A percentile compares a stretch with the other conserved stretches of the same genome.
Evolutionary conservation across 352 stramenopile species (phyloP).

Genomic region (Pseudoperonospora humuli): DNA sequence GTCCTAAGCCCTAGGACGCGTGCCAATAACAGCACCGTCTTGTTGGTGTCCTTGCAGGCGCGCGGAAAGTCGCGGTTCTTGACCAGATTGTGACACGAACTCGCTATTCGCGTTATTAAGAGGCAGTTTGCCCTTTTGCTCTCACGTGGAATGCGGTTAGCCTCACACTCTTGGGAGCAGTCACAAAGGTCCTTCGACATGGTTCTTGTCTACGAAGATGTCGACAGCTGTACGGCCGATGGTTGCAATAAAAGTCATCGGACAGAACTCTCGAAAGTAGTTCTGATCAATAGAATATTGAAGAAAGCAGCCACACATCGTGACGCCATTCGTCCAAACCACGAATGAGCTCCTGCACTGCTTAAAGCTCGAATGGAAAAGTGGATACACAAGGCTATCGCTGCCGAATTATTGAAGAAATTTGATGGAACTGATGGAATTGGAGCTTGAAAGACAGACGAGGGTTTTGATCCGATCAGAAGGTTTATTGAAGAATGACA

Average conservation of each 20-base stretch:
- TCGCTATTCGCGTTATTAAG: conserved; percentile 98
- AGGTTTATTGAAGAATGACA: too few relatives aligned
- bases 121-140: conserved; percentile 99
- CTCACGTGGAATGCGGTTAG: conserved; percentile 96
- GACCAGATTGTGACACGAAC: conserved; percentile 96
- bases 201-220: conserved; percentile 85
- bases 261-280: conserved; percentile 38
- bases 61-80: conserved; percentile 97
- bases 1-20: too few relatives aligned
- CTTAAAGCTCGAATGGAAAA: too few relatives aligned
- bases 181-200: conserved; percentile 90
- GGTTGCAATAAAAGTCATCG: conserved; percentile 14
- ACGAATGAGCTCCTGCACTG: too few relatives aligned
- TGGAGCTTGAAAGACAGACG: too few relatives aligned
- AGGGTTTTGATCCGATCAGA: too few relatives aligned
- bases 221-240: conserved; percentile 63
- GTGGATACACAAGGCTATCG: too few relatives aligned
- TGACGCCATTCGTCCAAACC: too few relatives aligned
- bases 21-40: conserved; percentile 98
- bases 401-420: too few relatives aligned
- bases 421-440: too few relatives aligned
- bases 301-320: too few relatives aligned
- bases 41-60: conserved; percentile 96
- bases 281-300: conserved; percentile 36
- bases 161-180: conserved; percentile 93